Evolutionary conservation across 495 filamentous ascomycete genomes (phyloP).

Genomic region (Podospora australis): DNA sequence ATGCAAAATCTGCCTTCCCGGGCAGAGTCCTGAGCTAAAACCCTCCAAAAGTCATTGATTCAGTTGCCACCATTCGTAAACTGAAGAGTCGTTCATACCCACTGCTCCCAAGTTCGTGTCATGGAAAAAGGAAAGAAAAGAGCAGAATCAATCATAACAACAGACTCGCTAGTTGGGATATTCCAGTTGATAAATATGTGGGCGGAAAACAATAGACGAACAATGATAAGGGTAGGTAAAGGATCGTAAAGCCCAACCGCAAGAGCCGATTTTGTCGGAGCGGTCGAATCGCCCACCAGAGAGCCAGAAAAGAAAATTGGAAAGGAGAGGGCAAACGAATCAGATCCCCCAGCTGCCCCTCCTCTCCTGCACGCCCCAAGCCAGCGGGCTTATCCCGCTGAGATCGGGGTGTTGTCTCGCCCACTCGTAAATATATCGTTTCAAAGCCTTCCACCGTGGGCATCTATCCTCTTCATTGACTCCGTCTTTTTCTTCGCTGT

Average conservation of each 20-base stretch:
- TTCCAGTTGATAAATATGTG: no score
- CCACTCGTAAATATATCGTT: slow-evolving; percentile 79
- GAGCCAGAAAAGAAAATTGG: slow-evolving; percentile 1
- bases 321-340: slow-evolving; percentile 2
- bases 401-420: slow-evolving; percentile 67
- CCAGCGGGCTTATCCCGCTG: slow-evolving; percentile 47
- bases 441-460: slow-evolving; percentile 73
- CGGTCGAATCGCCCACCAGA: background rate
- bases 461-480: slow-evolving; percentile 35
- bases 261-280: no score
- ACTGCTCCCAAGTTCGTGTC: no score
- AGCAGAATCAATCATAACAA: no score
- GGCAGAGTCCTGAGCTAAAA: no score
- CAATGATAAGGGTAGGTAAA: background rate
- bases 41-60: no score
- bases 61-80: no score
- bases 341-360: slow-evolving; percentile 81
- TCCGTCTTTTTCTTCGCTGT: slow-evolving; percentile 30
- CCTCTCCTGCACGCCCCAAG: slow-evolving; percentile 67
- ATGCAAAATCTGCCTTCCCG: no score
- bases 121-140: no score
- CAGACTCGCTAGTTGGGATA: no score
- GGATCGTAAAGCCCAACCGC: background rate
- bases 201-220: background rate
- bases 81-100: no score